phyloP scores from a whole-genome alignment of 1,284 basidiomycete genomes.

The Cyathus pygmaeus region DNA sequence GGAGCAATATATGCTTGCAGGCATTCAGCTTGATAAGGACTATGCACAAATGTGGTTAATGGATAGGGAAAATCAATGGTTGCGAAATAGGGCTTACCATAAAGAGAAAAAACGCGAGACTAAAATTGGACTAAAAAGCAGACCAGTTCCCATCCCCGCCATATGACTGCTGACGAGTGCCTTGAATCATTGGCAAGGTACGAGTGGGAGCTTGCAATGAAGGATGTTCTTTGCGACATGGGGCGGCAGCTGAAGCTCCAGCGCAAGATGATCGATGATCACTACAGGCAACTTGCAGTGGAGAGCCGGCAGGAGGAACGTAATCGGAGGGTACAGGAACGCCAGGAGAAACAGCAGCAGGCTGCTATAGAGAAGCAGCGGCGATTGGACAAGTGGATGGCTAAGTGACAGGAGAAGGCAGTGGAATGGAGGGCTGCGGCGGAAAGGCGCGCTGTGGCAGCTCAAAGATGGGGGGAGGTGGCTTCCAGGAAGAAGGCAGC shows the following conservation, averaged over 20 bases:
- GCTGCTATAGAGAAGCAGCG: background rate
- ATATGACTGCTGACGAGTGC: constrained; percentile 17
- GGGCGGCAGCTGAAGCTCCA: constrained; percentile 4
- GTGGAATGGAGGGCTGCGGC: background rate
- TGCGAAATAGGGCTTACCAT: constrained; percentile 11
- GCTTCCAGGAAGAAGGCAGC: too few species aligned
- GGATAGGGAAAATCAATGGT: constrained; percentile 25
- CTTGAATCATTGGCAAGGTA: background rate
- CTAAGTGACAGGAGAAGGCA: background rate
- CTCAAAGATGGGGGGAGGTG: too few species aligned
- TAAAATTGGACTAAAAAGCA: too few species aligned
- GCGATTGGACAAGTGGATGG: too few species aligned
- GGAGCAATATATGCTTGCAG: background rate
- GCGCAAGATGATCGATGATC: constrained; percentile 3
- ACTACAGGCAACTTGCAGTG: constrained; percentile 1
- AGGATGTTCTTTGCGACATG: constrained; percentile 6
- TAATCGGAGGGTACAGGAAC: constrained; percentile 4
- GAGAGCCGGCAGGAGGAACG: constrained; percentile 1
- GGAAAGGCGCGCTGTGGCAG: constrained; percentile 16
- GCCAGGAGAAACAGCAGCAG: constrained; percentile 4
- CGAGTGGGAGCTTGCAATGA: constrained; percentile 6
- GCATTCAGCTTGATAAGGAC: constrained; percentile 11
- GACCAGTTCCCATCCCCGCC: constrained; percentile 5
- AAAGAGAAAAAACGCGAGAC: constrained; percentile 1
- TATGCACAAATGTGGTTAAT: constrained; percentile 26